Conservation (phyloP, 495 filamentous ascomycete species). For the Aspergillus steynii region DNA sequence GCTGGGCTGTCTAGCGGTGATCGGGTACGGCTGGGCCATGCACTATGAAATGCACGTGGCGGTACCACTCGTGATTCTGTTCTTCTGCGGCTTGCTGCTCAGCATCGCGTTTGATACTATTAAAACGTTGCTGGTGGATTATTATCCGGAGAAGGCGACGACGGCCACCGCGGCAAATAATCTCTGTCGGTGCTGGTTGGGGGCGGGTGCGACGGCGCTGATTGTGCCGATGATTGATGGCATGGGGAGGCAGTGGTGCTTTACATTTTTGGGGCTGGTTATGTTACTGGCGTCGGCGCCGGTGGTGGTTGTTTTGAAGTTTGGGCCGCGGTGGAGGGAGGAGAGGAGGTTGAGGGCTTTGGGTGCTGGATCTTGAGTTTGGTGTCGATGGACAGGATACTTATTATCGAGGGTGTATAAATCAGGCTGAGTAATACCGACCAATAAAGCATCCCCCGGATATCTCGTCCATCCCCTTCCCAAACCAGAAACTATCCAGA, state of each 20-base stretch:
- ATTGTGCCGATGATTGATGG: conserved; percentile 65
- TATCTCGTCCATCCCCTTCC: too few species aligned
- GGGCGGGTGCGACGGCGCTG: conserved; percentile 64
- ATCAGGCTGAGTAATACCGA: too few species aligned
- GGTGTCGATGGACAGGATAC: too few species aligned
- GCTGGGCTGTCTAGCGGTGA: conserved; percentile 35
- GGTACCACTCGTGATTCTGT: conserved; percentile 54
- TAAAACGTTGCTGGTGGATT: conserved; percentile 63
- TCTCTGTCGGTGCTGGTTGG: conserved; percentile 64
- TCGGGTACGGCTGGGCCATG: conserved; percentile 42
- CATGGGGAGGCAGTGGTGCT: conserved; percentile 70
- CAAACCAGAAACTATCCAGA: too few species aligned
- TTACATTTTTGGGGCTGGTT: conserved; percentile 61
- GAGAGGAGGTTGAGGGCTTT: conserved; percentile 4
- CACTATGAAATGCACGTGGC: conserved; percentile 40
- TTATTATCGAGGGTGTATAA: too few species aligned
- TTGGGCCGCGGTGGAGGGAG: conserved; percentile 52
- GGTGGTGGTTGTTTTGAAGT: conserved; percentile 45
- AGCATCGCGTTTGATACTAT: conserved; percentile 60
- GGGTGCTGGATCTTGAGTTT: too few species aligned
- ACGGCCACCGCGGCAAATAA: conserved; percentile 73
- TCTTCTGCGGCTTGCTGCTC: conserved; percentile 57
- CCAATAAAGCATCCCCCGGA: too few species aligned
- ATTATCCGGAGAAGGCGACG: conserved; percentile 60
- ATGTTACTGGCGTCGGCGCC: conserved; percentile 55